Percentiles rank a stretch among this genome's conserved stretches.
Conservation (phyloP, 2,329 filamentous ascomycete species). For the Venturia aucupariae region DNA sequence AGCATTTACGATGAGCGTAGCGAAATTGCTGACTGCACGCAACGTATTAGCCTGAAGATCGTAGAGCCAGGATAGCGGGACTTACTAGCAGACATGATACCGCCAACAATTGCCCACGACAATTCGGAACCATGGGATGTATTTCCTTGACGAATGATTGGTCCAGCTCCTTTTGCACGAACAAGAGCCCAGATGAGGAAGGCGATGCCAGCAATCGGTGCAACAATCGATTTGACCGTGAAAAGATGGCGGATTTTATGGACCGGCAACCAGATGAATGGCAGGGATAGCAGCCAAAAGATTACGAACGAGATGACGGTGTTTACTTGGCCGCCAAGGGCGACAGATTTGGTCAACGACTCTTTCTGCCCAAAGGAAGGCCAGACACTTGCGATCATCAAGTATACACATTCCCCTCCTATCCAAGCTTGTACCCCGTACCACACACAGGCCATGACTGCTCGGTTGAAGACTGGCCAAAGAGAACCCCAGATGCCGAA, state of each 20-base stretch:
- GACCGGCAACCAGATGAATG: slow-evolving; percentile 20
- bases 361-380: not conserved
- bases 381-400: not conserved
- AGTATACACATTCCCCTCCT: slow-evolving; percentile 21
- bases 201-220: slow-evolving; percentile 21
- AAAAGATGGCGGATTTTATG: not conserved
- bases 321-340: slow-evolving; percentile 29
- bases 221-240: slow-evolving; percentile 21
- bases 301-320: slow-evolving; percentile 30
- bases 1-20: slow-evolving; percentile 17
- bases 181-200: slow-evolving; percentile 18
- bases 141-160: slow-evolving; percentile 19
- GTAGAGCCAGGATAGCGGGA: not conserved
- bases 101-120: slow-evolving; percentile 21
- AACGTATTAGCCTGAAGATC: not conserved
- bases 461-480: slow-evolving; percentile 32
- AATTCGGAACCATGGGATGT: slow-evolving; percentile 21
- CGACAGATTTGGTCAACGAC: not conserved
- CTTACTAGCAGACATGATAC: slow-evolving; percentile 10
- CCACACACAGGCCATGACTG: slow-evolving; percentile 34
- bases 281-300: slow-evolving; percentile 10
- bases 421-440: slow-evolving; percentile 29
- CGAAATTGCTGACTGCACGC: not conserved
- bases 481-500: slow-evolving; percentile 36
- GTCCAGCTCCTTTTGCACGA: slow-evolving; percentile 18